Evolutionary conservation across 75 land plant species (phyloP), one percentile per base, ranked within the genome.

Genomic region (Pinus taeda): DNA sequence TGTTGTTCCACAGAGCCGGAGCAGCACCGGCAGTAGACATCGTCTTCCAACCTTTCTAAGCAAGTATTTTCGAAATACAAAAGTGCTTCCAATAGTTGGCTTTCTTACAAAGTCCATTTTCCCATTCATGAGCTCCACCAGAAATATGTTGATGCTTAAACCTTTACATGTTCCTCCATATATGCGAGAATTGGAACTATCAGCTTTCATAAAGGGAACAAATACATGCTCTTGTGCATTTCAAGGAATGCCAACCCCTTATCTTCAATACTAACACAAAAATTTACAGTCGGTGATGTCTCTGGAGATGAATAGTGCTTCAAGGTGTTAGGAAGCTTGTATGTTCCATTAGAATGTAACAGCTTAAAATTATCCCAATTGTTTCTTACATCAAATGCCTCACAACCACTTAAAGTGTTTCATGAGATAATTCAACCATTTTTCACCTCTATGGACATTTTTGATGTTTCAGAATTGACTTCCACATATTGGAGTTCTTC

Each of bases 131-230:
- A 94, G 90, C 63, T 87, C 83, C 37, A 95, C 98, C 75, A 96
- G 81, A 65, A 88, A 84, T 61, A 88, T 94, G 86, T 93, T 86
- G 62, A 92, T 92, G 75, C 98, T 91, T 72, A 96, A 77, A 15
- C 98, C 99, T 67, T 94, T 96, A 21, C 99, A 97, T n/a, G 99
- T 96, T 14, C 99, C 99, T 20, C 98, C 98, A 75, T 93, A 85
- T 49, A 74, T 84, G 29, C 95, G 81, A 4, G 99, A 90, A 55
- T 88, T 90, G 29, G 95, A 95, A 63, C 90, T 89, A 39, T 85
- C 92, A 4, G 87, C 98, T 78, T 96, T 98, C 91, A 92, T 92
- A 73, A 96, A 96, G 20, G 98, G 99, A n/a, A 84, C 87, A 78
- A 96, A 96, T 9, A 96, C 72, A 9, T 91, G 88, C 22, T 88